phyloP scores from a whole-genome alignment of 192 early-diverging fungal species.

The Dissophora ornata region DNA sequence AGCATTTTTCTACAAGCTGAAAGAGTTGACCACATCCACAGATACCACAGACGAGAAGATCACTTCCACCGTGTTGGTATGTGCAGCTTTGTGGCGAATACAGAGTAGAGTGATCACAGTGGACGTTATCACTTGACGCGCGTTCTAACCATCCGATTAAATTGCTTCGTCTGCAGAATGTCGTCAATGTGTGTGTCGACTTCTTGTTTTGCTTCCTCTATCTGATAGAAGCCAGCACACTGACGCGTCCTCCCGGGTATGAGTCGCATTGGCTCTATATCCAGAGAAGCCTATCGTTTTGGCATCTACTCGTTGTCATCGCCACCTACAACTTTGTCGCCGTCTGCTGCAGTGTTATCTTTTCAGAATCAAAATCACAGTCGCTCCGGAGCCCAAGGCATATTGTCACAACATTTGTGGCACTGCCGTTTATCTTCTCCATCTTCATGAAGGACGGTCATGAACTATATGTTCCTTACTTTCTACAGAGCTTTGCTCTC shows the following conservation, averaged over 20 bases:
- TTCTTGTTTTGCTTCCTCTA: constrained; percentile 28
- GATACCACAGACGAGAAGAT: constrained; percentile 50
- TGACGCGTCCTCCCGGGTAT: constrained; percentile 32
- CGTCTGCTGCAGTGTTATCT: constrained; percentile 25
- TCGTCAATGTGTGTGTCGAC: constrained; percentile 42
- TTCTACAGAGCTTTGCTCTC: constrained; percentile 67
- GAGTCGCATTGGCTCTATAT: constrained; percentile 41
- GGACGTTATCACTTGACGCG: too few species aligned
- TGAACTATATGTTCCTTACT: constrained; percentile 74
- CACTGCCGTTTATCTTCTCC: constrained; percentile 66
- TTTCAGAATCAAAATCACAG: constrained; percentile 36
- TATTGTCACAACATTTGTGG: constrained; percentile 52
- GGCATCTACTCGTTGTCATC: constrained; percentile 36
- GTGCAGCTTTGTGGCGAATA: not conserved
- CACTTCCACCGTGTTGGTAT: constrained; percentile 37
- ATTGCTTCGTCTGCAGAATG: constrained; percentile 22
- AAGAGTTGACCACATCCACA: constrained; percentile 19
- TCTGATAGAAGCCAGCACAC: constrained; percentile 39
- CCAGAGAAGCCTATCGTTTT: constrained; percentile 22
- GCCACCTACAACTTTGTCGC: constrained; percentile 41
- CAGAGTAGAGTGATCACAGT: too few species aligned
- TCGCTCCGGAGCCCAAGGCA: constrained; percentile 38
- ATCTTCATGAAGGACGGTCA: constrained; percentile 57
- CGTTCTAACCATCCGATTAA: not conserved
- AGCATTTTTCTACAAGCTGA: constrained; percentile 10